phyloP scores from a whole-genome alignment of 768 basidiomycete genomes.

The Podaxis mareebaensis region DNA sequence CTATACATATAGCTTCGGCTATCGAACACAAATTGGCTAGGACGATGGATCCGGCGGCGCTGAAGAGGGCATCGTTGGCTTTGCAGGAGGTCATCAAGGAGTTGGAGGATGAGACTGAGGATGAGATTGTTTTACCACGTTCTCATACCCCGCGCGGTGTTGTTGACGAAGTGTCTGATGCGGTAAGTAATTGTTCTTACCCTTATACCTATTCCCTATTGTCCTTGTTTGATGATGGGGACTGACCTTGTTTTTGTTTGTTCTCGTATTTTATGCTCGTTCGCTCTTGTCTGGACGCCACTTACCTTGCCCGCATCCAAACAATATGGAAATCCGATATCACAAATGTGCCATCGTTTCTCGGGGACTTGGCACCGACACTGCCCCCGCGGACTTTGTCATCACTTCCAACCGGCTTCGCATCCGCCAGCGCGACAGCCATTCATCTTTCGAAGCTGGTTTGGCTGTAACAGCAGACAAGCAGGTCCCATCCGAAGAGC shows the following conservation, averaged over 20 bases:
- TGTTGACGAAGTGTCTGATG: conserved; percentile 30
- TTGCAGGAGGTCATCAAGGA: conserved; percentile 76
- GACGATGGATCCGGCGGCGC: conserved; percentile 48
- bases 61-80: conserved; percentile 71
- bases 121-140: conserved; percentile 76
- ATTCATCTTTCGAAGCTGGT: conserved; percentile 53
- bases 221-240: not conserved
- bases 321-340: not conserved
- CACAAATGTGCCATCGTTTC: not conserved
- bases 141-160: conserved; percentile 47
- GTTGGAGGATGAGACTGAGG: conserved; percentile 74
- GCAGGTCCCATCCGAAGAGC: conserved; percentile 41
- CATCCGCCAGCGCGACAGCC: conserved; percentile 33
- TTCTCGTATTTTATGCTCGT: not conserved
- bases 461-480: conserved; percentile 43
- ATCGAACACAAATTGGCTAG: conserved; percentile 51
- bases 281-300: not conserved
- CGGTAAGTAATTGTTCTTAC: conserved; percentile 28
- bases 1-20: conserved; percentile 26
- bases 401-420: conserved; percentile 18
- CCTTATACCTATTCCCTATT: conserved; percentile 3
- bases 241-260: conserved; percentile 3
- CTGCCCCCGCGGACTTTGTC: not conserved
- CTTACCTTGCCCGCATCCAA: not conserved
- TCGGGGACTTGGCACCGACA: not conserved